Base-by-base conservation (phyloP, 352 stramenopile genomes). In the Phytophthora cryptogea region DNA sequence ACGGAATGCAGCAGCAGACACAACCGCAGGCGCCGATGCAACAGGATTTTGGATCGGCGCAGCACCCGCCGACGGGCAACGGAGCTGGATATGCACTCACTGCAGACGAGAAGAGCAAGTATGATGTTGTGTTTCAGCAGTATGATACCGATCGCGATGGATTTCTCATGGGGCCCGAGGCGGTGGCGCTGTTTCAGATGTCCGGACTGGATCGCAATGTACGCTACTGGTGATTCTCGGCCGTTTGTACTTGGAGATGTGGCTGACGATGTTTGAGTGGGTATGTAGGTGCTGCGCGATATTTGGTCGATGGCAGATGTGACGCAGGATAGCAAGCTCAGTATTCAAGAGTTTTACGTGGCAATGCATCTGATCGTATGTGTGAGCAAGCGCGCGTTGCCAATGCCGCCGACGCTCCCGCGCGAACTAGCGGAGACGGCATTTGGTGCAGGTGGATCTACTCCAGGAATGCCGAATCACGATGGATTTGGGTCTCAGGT, bases 361-460 rank as follows among this genome's bases (percentile, higher is more conserved):
- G 94, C 94, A 1, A 98, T 98, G 95, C 95, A 98, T 63, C 67
- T 98, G 54, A 98, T 98, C 68, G 94, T 98, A 16, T 98, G 95
- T 58, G 67, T 98, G 48, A 97, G 83, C 68, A 97, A 97, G 59
- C 85, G 90, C n/a, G 79, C 78, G 7, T 63, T 97, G 8, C 69
- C 85, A 0, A 69, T 97, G 44, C 90, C 90, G 7, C 32, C 66
- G 8, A 72, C 86, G 26, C 63, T 97, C 5, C 90, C 90, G 3
- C 54, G 61, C 10, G 86, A 95, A 14, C 69, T 95, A 56, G 49
- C 64, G 23, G 76, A 93, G 27, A 78, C 80, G 31, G 80, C 71
- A 13, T 93, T 90, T 68, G 74, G 76, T n/a, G n/a, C 27, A 4
- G 4, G 35, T 16, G 48, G 28, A 35, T 20, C 16, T 51, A 26